Evolutionary conservation across 169 alveolate species (phyloP), one percentile per base, ranked within the genome.

Genomic region (Cryptosporidium canis): DNA sequence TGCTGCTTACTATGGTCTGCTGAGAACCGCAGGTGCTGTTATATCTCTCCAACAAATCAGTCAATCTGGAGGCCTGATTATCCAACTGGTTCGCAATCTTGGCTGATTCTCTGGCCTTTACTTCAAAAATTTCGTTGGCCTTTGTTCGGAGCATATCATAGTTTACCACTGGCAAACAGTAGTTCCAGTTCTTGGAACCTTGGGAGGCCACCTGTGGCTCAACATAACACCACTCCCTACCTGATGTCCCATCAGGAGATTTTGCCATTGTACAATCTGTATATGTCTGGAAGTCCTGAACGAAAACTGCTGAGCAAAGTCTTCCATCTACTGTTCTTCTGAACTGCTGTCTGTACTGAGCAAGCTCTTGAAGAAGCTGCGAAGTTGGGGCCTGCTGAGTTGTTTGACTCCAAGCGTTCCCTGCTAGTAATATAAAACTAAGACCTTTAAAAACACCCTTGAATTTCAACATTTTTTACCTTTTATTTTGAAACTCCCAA

Each of bases 191-290:
- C 31, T 92, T 85, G 37, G 87, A 84, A 21, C 97, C 97, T 45
- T 92, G 95, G 33, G 97, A 96, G 51, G 95, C 90, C 11, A 95
- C 93, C 66, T 95, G 97, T 53, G 95, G 96, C 82, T 95, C 97
- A 33, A 93, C 96, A 67, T 95, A 95, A 77, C 97, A 95, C 97
- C 97, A 95, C 56, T 95, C 97, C 21, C 94, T 83, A 90, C 96
- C 96, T 8, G 91, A 87, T 14, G 97, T 93, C 24, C 97, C 97
- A 70, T 95, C 97, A 0, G 97, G 97, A 18, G 97, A 94, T n/a
- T 92, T 91, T 37, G 96, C 95, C 33, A 65, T 91, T 24, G 97
- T 94, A 67, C 97, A 95, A 85, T 95, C 96, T 1, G 97, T 95
- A 91, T 94, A 95, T 2, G 95, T 94, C 56, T 95, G 97, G 66